Evolutionary conservation across 352 stramenopile species (phyloP), one percentile per base, ranked within the genome.

Genomic region (Phytophthora meadii): DNA sequence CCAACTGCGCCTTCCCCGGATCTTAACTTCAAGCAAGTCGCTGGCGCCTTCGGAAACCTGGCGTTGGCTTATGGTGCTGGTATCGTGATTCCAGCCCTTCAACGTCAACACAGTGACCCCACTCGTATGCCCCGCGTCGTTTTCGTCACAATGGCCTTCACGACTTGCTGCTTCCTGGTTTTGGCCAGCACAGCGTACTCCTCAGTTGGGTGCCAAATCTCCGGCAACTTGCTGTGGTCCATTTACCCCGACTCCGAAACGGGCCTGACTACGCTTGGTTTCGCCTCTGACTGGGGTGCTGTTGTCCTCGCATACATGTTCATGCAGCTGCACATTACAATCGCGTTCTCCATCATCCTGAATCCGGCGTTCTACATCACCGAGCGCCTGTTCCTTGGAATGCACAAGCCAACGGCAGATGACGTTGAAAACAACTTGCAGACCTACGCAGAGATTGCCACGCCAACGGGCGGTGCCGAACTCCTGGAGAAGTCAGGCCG

Each of bases 91-190:
- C 54, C 54, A n/a, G 54, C 41, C 5, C 32, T 62, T 6, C 54
- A 62, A 8, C 54, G 55, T 37, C 55, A 64, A 22, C 55, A 64
- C 45, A 64, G 55, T 34, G 45, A 64, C 55, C 55, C 55, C 4
- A 64, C 55, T 39, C 55, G 55, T 6, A 56, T 64, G 55, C 45
- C 55, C 14, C 45, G 55, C n/a, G 55, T 56, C 25, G 45, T 64
- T 28, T 72, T 80, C 25, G 54, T 81, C 24, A 79, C 85, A 51
- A 79, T 79, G 19, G 65, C 69, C 0, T 72, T 88, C 40, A 62
- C 74, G 3, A 77, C 72, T 7, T 49, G 39, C 17, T 61, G 75
- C 41, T 77, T 78, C 68, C 50, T 76, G 40, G 62, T 68, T 17
- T 52, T 80, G 52, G 55, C 70, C 40, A 72, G 47, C 28, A 65